These are phyloP conservation scores for Lactifluus subvellereus DNA, from an alignment of 768 basidiomycete genomes.

Conservation along the genomic window DNA sequence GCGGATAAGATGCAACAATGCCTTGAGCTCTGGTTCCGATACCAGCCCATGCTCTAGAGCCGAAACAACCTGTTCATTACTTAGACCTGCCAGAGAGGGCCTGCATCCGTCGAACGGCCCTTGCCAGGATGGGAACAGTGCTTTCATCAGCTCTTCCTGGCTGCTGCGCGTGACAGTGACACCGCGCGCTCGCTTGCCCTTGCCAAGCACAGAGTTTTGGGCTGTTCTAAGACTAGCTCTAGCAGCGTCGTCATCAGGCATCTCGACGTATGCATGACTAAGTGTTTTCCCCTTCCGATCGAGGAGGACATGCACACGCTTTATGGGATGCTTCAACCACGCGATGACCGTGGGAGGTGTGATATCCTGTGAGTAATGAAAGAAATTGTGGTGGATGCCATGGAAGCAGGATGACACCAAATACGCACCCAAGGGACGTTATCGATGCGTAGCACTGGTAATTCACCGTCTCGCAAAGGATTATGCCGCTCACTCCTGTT, in stretches of 20 bases:
- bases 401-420: not conserved
- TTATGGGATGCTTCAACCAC: constrained; percentile 69
- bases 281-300: constrained; percentile 79
- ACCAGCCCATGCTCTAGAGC: constrained; percentile 61
- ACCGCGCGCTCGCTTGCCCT: constrained; percentile 71
- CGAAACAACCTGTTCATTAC: constrained; percentile 50
- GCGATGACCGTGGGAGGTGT: constrained; percentile 64
- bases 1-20: constrained; percentile 62
- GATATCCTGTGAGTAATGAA: constrained; percentile 53
- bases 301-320: constrained; percentile 70
- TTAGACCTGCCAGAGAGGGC: constrained; percentile 62
- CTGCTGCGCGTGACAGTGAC: constrained; percentile 78
- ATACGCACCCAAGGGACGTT: constrained; percentile 80
- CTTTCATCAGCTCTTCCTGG: constrained; percentile 77
- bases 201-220: constrained; percentile 64
- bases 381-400: constrained; percentile 3
- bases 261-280: constrained; percentile 80
- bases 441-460: constrained; percentile 72
- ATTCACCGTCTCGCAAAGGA: constrained; percentile 30
- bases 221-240: constrained; percentile 57
- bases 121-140: constrained; percentile 77
- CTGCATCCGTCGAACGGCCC: constrained; percentile 64
- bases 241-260: constrained; percentile 53
- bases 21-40: constrained; percentile 59
- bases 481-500: constrained; percentile 26